Conservation (phyloP, 176 grass and related monocot genomes). For the Areca catechu region DNA sequence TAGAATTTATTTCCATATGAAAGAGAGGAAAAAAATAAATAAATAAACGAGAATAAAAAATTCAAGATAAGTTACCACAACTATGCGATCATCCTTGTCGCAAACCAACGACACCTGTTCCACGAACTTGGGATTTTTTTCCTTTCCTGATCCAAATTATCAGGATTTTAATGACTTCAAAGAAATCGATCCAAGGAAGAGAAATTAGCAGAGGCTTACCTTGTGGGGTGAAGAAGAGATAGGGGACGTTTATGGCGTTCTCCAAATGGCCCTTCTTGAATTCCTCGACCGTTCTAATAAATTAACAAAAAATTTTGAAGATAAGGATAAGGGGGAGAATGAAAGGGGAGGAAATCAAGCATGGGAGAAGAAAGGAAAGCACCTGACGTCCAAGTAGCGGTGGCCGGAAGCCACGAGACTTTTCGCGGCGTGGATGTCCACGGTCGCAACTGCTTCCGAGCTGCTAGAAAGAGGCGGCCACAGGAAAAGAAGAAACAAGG, state of each 20-base stretch:
- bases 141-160: constrained; percentile 33
- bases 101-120: constrained; percentile 44
- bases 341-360: not conserved
- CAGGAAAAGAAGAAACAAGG: too few relatives aligned
- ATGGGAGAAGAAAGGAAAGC: not conserved
- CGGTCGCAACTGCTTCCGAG: constrained; percentile 11
- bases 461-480: too few relatives aligned
- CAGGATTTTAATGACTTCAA: not conserved
- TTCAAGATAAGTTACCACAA: constrained; percentile 34
- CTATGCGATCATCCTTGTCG: constrained; percentile 42
- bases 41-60: too few relatives aligned
- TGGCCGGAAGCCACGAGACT: constrained; percentile 35
- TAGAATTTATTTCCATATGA: too few relatives aligned
- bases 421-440: constrained; percentile 32
- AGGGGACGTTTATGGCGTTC: constrained; percentile 49
- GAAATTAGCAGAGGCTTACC: constrained; percentile 21
- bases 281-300: constrained; percentile 50
- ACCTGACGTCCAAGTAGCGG: constrained; percentile 67
- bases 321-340: too few relatives aligned
- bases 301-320: too few relatives aligned
- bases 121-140: constrained; percentile 51
- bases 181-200: not conserved
- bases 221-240: constrained; percentile 54
- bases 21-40: too few relatives aligned
- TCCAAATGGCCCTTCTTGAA: constrained; percentile 42